Base-by-base conservation (phyloP, 768 basidiomycete species). In the Tephrocybe sp. region DNA sequence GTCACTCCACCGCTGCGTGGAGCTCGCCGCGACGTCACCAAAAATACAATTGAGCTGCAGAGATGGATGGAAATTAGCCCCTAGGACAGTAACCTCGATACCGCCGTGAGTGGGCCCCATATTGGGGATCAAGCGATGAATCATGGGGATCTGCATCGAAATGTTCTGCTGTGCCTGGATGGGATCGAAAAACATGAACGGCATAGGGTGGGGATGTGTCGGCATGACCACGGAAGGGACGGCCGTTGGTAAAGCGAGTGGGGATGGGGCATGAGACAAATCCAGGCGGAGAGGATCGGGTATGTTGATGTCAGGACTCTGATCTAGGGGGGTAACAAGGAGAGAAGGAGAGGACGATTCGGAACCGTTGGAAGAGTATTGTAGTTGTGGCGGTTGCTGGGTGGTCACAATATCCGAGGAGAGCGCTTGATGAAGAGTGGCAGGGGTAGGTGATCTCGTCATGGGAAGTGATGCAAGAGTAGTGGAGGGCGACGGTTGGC, bases 51-150 rank as follows among this genome's bases (percentile, higher is more conserved):
- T 82, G 22, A 91, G 71, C 55, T 83, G 81, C 45, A 87, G 65
- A 35, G 81, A 77, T 0, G 86, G 78, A 61, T 89, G 84, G 69
- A 99, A 98, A 65, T 94, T 91, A 44, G 88, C 83, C 8, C 97
- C 97, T 6, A 97, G 79, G 15, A 99, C 73, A 1, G 96, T 98
- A 27, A 99, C 88, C 68, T 97, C 93, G 56, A 92, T 93, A 1
- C 96, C 96, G 26, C 95, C 95, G 51, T 87, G 83, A 18, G 90
- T 93, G 9, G 93, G 92, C 11, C 94, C 92, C 51, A 79, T 76
- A 46, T 84, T 81, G 1, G 92, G 92, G 55, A 94, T 92, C 32
- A 94, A 79, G 5, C 90, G 83, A 60, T 92, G 89, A 49, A 94
- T 93, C 38, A 77, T 86, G 11, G 91, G 89, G 31, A 79, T 68